Conservation (phyloP, 805 yeast genomes). For the Lipomyces spencermartinsiae region DNA sequence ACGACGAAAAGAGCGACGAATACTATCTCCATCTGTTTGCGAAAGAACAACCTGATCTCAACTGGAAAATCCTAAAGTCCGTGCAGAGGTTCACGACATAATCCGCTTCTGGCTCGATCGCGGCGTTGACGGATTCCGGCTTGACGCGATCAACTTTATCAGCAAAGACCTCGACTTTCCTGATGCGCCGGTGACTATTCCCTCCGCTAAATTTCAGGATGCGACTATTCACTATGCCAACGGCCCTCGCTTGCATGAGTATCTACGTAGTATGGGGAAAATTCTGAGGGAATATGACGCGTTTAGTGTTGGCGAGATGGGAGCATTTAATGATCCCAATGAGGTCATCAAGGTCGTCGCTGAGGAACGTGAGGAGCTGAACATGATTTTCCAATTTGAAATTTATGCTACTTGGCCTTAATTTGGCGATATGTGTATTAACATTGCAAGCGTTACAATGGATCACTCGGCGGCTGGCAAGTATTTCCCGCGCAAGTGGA, state of each 20-base stretch:
- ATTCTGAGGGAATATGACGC: too few relatives aligned
- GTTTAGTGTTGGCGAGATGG: too few relatives aligned
- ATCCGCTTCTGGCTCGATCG: slow-evolving; percentile 60
- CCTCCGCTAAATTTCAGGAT: slow-evolving; percentile 52
- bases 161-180: slow-evolving; percentile 55
- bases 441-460: too few relatives aligned
- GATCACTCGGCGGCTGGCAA: slow-evolving; percentile 5
- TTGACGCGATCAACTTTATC: slow-evolving; percentile 61
- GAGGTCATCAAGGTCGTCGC: slow-evolving; percentile 38
- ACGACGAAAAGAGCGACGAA: slow-evolving; percentile 60
- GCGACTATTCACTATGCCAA: too few relatives aligned
- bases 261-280: too few relatives aligned
- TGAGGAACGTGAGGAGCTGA: slow-evolving; percentile 41
- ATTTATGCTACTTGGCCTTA: slow-evolving; percentile 27
- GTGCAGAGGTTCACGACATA: slow-evolving; percentile 54
- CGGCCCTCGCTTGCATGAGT: too few relatives aligned
- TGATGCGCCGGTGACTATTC: slow-evolving; percentile 57
- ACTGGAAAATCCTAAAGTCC: slow-evolving; percentile 59
- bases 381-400: slow-evolving; percentile 43
- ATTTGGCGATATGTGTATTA: not conserved
- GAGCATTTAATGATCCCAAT: slow-evolving; percentile 48
- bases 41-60: slow-evolving; percentile 63
- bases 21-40: slow-evolving; percentile 64
- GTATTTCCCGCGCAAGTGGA: slow-evolving; percentile 24
- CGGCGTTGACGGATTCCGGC: slow-evolving; percentile 66